A percentile compares a stretch with the other conserved stretches of the same genome.
Conservation (phyloP, 2,329 filamentous ascomycete genomes). For the Malbranchea cinnamomea region DNA sequence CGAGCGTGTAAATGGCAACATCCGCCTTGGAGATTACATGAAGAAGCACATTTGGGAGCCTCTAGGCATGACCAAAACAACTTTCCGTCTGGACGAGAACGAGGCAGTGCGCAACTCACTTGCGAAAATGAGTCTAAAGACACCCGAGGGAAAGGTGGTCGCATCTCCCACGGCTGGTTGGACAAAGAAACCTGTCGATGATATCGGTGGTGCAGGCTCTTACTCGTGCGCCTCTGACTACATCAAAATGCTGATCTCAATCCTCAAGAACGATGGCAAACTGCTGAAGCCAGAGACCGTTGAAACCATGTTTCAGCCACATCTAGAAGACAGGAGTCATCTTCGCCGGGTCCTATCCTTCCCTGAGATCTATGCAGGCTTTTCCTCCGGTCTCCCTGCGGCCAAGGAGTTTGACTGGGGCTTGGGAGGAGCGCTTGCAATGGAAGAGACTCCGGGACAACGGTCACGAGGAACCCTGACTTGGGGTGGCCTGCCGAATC, state of each 20-base stretch:
- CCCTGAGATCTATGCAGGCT: not conserved
- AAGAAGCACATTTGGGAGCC: slow-evolving; percentile 4
- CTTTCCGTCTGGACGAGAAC: slow-evolving; percentile 3
- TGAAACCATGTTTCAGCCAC: slow-evolving; percentile 17
- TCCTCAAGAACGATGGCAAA: slow-evolving; percentile 17
- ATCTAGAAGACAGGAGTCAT: slow-evolving; percentile 8
- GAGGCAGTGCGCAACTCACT: too few relatives aligned
- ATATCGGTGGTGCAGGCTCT: slow-evolving; percentile 33
- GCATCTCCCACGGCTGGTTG: too few relatives aligned
- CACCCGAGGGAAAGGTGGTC: too few relatives aligned
- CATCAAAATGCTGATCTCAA: slow-evolving; percentile 17
- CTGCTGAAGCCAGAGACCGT: slow-evolving; percentile 15
- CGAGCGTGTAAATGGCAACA: slow-evolving; percentile 6
- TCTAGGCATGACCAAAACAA: slow-evolving; percentile 4
- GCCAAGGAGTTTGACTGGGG: not conserved
- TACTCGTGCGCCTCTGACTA: slow-evolving; percentile 19
- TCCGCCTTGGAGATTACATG: slow-evolving; percentile 6
- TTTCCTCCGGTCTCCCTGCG: not conserved
- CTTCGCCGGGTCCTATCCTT: not conserved
- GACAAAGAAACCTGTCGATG: slow-evolving; percentile 8
- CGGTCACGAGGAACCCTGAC: slow-evolving; percentile 2
- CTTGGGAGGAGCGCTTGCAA: not conserved
- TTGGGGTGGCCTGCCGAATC: slow-evolving; percentile 4
- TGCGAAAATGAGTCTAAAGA: too few relatives aligned
- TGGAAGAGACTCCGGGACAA: not conserved